Conservation (phyloP, 2,329 filamentous ascomycete species). For the Lecanicillium sp. region DNA sequence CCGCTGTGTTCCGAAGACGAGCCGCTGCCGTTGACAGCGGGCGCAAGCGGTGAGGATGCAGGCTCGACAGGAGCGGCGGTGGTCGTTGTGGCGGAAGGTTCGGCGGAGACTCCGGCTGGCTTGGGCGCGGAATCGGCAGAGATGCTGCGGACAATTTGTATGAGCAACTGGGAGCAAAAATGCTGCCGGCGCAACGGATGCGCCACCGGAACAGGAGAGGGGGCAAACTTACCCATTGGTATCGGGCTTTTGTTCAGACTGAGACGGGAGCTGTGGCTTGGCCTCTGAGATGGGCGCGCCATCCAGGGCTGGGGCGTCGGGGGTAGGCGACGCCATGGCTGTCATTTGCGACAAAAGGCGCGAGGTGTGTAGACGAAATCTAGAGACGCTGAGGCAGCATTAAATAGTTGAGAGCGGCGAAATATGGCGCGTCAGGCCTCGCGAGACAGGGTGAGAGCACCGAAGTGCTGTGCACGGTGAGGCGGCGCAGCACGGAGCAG, state of each 20-base stretch:
- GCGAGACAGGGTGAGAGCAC: background rate
- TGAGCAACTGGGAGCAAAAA: background rate
- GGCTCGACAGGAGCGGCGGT: conserved; percentile 8
- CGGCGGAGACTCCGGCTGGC: background rate
- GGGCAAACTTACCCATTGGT: conserved; percentile 20
- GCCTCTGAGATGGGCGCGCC: conserved; percentile 19
- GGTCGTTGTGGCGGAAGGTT: conserved; percentile 3
- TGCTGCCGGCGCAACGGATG: background rate
- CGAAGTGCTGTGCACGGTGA: conserved; percentile 1
- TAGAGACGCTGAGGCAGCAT: conserved; percentile 31
- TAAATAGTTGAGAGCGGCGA: conserved; percentile 22
- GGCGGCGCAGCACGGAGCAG: background rate
- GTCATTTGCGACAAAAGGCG: conserved; percentile 38
- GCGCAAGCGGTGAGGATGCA: background rate
- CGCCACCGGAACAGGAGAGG: background rate
- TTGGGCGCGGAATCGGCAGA: background rate
- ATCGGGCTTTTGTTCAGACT: conserved; percentile 17
- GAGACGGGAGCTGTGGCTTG: conserved; percentile 34
- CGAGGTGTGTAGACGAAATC: conserved; percentile 24
- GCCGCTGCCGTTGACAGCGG: conserved; percentile 3
- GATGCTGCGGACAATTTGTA: background rate
- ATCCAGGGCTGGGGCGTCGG: conserved; percentile 37
- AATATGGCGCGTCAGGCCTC: background rate
- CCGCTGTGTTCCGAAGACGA: conserved; percentile 3
- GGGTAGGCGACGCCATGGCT: conserved; percentile 47